Conservation (phyloP, 78 protist species). For the Bigelowiella natans region DNA sequence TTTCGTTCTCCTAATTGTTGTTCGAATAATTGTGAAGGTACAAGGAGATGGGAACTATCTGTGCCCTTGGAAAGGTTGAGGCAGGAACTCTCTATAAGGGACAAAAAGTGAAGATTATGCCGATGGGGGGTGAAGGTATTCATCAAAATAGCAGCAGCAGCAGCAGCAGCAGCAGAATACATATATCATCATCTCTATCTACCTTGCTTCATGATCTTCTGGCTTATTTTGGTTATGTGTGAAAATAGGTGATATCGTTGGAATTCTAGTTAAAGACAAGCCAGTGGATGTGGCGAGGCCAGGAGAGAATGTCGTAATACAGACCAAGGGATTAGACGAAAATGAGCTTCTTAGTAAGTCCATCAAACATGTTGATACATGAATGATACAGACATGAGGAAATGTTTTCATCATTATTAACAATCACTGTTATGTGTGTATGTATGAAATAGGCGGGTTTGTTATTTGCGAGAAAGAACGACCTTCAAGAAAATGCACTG, state of each 20-base stretch:
- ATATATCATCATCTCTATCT: too few relatives aligned
- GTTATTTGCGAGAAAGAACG: background rate
- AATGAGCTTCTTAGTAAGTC: background rate
- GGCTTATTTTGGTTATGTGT: too few relatives aligned
- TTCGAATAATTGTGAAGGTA: too few relatives aligned
- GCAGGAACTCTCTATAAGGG: slow-evolving; percentile 60
- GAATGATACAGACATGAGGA: too few relatives aligned
- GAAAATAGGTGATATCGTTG: background rate
- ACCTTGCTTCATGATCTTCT: slow-evolving; percentile 54
- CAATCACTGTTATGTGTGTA: too few relatives aligned
- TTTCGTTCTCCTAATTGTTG: too few relatives aligned
- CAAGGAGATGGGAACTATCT: slow-evolving; percentile 58
- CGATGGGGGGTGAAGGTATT: background rate
- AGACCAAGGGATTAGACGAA: background rate
- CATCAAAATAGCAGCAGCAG: too few relatives aligned
- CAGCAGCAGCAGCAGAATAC: too few relatives aligned
- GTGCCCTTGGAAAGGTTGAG: slow-evolving; percentile 73
- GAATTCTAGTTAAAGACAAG: slow-evolving; percentile 37
- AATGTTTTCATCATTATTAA: too few relatives aligned
- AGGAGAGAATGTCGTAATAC: slow-evolving; percentile 58
- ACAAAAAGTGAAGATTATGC: background rate
- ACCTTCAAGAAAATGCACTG: background rate
- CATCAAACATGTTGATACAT: too few relatives aligned
- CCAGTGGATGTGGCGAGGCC: slow-evolving; percentile 47
- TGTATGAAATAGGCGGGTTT: too few relatives aligned